phyloP scores from a whole-genome alignment of 1,284 basidiomycete species.

The Ustilago nuda region DNA sequence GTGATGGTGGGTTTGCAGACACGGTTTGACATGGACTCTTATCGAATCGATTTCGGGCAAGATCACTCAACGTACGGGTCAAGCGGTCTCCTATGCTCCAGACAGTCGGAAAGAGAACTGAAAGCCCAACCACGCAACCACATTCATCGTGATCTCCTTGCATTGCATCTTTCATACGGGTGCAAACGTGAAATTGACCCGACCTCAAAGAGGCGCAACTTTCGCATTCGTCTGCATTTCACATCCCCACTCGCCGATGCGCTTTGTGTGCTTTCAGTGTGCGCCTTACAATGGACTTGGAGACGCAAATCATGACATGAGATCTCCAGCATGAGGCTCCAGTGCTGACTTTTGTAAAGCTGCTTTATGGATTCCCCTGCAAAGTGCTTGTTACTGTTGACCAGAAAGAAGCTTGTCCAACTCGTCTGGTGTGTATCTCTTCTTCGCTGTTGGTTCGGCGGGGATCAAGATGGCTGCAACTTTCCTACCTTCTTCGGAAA shows the following conservation, averaged over 20 bases:
- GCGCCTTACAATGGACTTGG: too few relatives aligned
- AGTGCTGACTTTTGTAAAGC: too few relatives aligned
- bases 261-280: background rate
- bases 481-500: conserved; percentile 89
- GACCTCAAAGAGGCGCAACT: background rate
- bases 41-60: conserved; percentile 64
- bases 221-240: background rate
- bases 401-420: conserved; percentile 27
- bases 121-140: background rate
- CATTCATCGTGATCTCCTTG: background rate
- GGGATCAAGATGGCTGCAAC: conserved; percentile 90
- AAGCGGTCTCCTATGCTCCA: conserved; percentile 24
- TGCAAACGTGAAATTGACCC: background rate
- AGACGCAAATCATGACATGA: too few relatives aligned
- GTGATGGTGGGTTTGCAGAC: conserved; percentile 10
- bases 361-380: too few relatives aligned
- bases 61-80: conserved; percentile 52
- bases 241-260: background rate
- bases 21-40: conserved; percentile 67
- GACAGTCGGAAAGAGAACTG: conserved; percentile 17
- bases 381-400: conserved; percentile 5
- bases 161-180: background rate
- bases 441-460: conserved; percentile 12
- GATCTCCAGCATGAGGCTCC: too few relatives aligned
- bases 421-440: conserved; percentile 26